Conservation (phyloP, 768 basidiomycete species). For the Postia placenta region DNA sequence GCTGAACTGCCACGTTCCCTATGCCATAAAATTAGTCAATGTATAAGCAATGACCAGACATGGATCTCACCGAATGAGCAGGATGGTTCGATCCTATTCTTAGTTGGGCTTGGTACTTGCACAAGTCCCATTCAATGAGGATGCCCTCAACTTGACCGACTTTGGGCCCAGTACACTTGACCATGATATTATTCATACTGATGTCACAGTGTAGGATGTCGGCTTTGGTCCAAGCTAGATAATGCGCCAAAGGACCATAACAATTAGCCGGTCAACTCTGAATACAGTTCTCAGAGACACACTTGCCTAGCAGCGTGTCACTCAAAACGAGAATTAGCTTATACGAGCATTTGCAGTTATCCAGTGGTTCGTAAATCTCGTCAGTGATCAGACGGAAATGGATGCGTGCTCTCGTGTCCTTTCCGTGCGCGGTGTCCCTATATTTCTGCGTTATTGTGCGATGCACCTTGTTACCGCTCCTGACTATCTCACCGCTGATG, state of each 20-base stretch:
- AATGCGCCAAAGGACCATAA: neutral
- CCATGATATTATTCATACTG: conserved; percentile 7
- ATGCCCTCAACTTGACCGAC: too few relatives aligned
- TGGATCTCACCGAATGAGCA: too few relatives aligned
- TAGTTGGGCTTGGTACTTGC: neutral
- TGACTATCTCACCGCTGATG: neutral
- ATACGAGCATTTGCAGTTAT: neutral
- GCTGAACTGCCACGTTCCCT: too few relatives aligned
- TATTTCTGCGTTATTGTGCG: neutral
- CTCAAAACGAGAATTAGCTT: neutral
- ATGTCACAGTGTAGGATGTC: conserved; percentile 7
- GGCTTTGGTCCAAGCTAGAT: neutral
- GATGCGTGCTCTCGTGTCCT: too few relatives aligned
- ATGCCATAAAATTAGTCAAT: too few relatives aligned
- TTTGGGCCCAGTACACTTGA: too few relatives aligned
- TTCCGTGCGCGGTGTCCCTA: too few relatives aligned
- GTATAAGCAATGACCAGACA: too few relatives aligned
- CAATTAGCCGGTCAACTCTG: neutral
- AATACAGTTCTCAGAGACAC: neutral
- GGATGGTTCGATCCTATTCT: neutral
- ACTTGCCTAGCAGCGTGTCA: neutral
- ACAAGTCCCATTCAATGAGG: too few relatives aligned
- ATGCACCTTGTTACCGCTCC: conserved; percentile 4
- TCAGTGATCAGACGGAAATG: conserved; percentile 10
- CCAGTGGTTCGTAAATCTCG: conserved; percentile 6